A percentile compares a stretch with the other conserved stretches of the same genome.
Conservation (phyloP, 768 basidiomycete genomes). For the Lyophyllum semitale region DNA sequence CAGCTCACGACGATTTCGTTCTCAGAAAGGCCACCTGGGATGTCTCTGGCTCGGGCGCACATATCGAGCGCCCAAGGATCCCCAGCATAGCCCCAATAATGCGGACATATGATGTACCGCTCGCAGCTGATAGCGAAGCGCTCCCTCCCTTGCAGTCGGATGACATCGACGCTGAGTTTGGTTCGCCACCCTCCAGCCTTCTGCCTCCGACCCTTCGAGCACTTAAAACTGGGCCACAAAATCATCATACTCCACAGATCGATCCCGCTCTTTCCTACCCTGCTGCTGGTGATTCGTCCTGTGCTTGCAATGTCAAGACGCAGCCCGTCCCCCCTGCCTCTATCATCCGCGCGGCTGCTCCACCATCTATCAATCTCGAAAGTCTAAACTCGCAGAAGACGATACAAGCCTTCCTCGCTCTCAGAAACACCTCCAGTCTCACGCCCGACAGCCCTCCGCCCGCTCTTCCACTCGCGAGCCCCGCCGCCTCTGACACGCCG, state of each 20-base stretch:
- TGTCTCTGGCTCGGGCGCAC: conserved; percentile 6
- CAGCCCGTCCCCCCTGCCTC: conserved; percentile 16
- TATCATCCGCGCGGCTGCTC: conserved; percentile 28
- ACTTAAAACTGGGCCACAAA: conserved; percentile 1
- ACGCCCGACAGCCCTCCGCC: conserved; percentile 27
- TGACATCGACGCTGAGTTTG: conserved; percentile 15
- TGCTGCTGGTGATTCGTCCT: conserved; percentile 4
- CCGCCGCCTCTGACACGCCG: conserved; percentile 21
- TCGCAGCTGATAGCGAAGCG: not conserved
- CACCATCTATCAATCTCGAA: conserved; percentile 28
- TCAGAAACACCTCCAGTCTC: conserved; percentile 23
- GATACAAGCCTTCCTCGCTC: conserved; percentile 27
- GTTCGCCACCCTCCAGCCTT: conserved; percentile 6
- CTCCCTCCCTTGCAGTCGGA: conserved; percentile 16
- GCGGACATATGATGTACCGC: conserved; percentile 11
- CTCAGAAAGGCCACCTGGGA: conserved; percentile 3
- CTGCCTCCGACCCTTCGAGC: conserved; percentile 7
- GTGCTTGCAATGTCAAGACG: not conserved
- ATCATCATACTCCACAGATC: conserved; percentile 19
- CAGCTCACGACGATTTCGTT: conserved; percentile 25
- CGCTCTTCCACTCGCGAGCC: conserved; percentile 21
- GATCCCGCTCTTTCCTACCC: conserved; percentile 29
- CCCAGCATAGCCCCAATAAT: conserved; percentile 43
- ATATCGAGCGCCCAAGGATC: conserved; percentile 31
- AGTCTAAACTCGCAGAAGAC: conserved; percentile 24